Evolutionary conservation across 805 yeast species (phyloP).

Genomic region (Suhomyces kilbournensis): DNA sequence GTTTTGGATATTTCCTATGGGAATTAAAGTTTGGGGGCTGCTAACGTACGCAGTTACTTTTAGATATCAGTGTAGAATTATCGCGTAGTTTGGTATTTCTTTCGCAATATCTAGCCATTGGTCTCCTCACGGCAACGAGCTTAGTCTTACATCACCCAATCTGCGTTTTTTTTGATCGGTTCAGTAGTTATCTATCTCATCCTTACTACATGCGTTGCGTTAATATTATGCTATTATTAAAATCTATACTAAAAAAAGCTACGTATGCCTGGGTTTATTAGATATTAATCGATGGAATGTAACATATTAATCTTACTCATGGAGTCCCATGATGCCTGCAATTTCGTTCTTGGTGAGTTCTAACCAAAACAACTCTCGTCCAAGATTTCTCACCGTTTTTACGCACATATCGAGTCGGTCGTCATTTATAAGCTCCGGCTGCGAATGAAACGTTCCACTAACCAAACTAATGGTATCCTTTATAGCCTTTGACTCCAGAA

Average conservation of each 20-base stretch:
- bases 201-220: neutral
- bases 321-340: slow-evolving; percentile 18
- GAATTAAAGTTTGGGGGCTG: too few relatives aligned
- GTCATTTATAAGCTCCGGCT: slow-evolving; percentile 34
- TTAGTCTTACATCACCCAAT: too few relatives aligned
- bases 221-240: neutral
- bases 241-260: too few relatives aligned
- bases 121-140: too few relatives aligned
- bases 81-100: too few relatives aligned
- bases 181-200: neutral
- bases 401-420: slow-evolving; percentile 31
- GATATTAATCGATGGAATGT: neutral
- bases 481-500: slow-evolving; percentile 67
- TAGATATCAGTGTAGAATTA: too few relatives aligned
- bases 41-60: too few relatives aligned
- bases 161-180: too few relatives aligned
- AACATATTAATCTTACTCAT: too few relatives aligned
- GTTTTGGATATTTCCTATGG: too few relatives aligned
- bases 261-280: neutral
- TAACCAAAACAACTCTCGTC: slow-evolving; percentile 42
- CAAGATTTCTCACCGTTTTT: slow-evolving; percentile 32
- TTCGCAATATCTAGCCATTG: too few relatives aligned
- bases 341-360: slow-evolving; percentile 34
- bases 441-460: slow-evolving; percentile 43
- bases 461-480: slow-evolving; percentile 62